Percentiles rank a stretch among this genome's conserved stretches.
Conservation (phyloP, 495 filamentous ascomycete species). For the Rostrohypoxylon terebratum region DNA sequence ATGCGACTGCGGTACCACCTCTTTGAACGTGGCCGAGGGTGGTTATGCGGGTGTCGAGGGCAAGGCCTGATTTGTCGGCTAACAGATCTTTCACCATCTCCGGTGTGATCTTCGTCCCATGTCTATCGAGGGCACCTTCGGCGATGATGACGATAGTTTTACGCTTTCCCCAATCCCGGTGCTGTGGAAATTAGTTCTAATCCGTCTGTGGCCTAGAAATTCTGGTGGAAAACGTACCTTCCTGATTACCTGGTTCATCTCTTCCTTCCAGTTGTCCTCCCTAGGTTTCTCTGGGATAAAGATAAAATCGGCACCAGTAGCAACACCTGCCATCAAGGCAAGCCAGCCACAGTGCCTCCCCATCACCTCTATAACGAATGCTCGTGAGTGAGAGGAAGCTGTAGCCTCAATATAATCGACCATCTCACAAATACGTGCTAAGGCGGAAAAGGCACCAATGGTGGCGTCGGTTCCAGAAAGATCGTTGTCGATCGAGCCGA, state of each 20-base stretch:
- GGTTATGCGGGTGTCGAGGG: constrained; percentile 91
- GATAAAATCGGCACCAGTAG: constrained; percentile 94
- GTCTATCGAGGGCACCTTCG: constrained; percentile 88
- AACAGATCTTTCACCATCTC: constrained; percentile 86
- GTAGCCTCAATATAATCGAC: constrained; percentile 98
- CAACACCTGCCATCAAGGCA: constrained; percentile 95
- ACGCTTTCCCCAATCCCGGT: constrained; percentile 90
- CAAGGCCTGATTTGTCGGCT: constrained; percentile 73
- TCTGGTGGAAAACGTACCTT: constrained; percentile 65
- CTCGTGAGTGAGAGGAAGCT: constrained; percentile 94
- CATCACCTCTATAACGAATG: constrained; percentile 99
- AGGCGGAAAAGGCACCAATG: constrained; percentile 95
- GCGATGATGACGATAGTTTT: constrained; percentile 99
- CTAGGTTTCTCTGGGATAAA: constrained; percentile 98
- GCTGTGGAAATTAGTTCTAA: constrained; percentile 67
- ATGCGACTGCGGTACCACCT: constrained; percentile 90
- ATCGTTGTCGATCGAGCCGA: constrained; percentile 98
- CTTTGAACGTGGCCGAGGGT: constrained; percentile 96
- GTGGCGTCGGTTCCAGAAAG: constrained; percentile 97
- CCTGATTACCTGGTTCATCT: constrained; percentile 85
- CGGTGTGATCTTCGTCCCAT: constrained; percentile 86
- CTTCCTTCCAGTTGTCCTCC: constrained; percentile 83
- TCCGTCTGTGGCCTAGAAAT: background rate
- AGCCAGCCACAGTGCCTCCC: constrained; percentile 99
- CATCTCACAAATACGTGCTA: constrained; percentile 90